phyloP scores from a whole-genome alignment of 2,329 filamentous ascomycete genomes.

The Penicillium crustosum region DNA sequence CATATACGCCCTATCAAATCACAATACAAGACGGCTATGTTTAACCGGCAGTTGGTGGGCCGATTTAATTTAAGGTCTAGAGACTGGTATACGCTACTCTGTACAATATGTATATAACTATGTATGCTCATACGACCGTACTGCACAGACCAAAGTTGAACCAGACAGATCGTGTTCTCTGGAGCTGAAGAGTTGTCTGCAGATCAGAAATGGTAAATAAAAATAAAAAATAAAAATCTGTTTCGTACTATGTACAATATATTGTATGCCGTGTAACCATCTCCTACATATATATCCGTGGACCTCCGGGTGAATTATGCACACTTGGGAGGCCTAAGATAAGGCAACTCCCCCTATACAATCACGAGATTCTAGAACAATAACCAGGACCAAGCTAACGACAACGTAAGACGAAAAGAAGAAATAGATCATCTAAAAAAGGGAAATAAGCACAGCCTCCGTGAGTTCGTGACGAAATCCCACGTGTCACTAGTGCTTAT shows the following conservation, averaged over 20 bases:
- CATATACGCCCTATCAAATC: background rate
- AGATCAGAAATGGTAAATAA: background rate
- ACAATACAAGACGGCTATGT: background rate
- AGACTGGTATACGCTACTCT: background rate
- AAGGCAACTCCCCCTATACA: background rate
- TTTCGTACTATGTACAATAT: background rate
- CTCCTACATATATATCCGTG: background rate
- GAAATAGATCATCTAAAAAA: background rate
- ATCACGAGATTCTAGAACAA: background rate
- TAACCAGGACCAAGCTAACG: background rate
- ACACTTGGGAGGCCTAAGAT: background rate
- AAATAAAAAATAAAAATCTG: background rate
- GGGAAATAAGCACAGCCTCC: slow-evolving; percentile 6
- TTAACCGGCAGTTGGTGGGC: background rate
- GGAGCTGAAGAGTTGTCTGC: slow-evolving; percentile 1
- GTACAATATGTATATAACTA: background rate
- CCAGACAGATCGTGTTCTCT: background rate
- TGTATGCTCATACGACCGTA: background rate
- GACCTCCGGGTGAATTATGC: background rate
- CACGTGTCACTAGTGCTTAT: slow-evolving; percentile 14
- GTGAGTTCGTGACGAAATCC: slow-evolving; percentile 6
- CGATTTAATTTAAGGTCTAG: slow-evolving; percentile 2
- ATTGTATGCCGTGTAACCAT: background rate
- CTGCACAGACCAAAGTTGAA: slow-evolving; percentile 5
- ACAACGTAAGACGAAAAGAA: background rate